Conservation (phyloP, 2,329 filamentous ascomycete genomes). For the Passalora sequoiae region DNA sequence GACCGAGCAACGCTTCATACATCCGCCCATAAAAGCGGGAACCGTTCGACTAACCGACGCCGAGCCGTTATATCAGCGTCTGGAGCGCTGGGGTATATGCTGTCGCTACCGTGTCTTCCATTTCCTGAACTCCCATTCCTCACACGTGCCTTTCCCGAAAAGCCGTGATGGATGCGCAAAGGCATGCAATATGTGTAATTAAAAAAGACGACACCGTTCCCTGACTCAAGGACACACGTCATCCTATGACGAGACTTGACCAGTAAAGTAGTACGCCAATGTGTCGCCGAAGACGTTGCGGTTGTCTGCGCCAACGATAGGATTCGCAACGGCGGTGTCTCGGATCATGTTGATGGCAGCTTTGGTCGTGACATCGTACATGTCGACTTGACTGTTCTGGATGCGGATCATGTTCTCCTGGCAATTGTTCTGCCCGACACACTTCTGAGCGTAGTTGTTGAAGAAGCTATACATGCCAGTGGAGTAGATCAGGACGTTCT, state of each 20-base stretch:
- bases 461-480: conserved; percentile 56
- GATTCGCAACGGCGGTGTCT: conserved; percentile 33
- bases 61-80: neutral
- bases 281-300: conserved; percentile 47
- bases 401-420: conserved; percentile 48
- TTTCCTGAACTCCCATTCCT: neutral
- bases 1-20: neutral
- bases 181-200: conserved; percentile 5
- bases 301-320: conserved; percentile 42
- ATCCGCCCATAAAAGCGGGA: neutral
- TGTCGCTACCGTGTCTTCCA: conserved; percentile 1
- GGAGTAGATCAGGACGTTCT: conserved; percentile 43
- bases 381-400: conserved; percentile 40
- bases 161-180: neutral
- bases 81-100: neutral
- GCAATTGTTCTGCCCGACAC: conserved; percentile 45
- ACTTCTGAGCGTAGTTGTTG: conserved; percentile 52
- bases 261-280: conserved; percentile 33
- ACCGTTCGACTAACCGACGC: neutral
- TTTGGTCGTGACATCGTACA: conserved; percentile 47
- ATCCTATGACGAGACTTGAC: neutral
- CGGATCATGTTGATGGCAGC: conserved; percentile 48
- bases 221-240: neutral
- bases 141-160: neutral
- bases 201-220: neutral